Evolutionary conservation across 352 stramenopile genomes (phyloP), one percentile per base, ranked within the genome.

Genomic region (Pythium sp.): DNA sequence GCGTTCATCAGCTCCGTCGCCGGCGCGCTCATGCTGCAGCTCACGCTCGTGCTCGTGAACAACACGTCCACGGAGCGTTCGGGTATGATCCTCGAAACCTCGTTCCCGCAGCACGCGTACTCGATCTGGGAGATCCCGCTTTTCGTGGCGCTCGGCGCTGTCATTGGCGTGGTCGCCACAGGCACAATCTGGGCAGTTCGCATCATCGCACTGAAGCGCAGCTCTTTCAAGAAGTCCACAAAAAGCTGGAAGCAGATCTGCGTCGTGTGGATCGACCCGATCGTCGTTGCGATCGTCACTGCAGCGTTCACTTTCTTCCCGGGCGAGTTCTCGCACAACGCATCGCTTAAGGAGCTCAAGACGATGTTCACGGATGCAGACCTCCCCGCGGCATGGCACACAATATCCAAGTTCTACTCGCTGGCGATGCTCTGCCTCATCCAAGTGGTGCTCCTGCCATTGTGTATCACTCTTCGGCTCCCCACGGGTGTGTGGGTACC

Each of bases 401-500:
- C 32, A 0, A 56, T 91, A 28, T 94, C 86, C 72, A 89, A 88
- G 71, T 93, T 82, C 49, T 92, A 89, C 64, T 74, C 85, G 32
- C 75, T 93, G 9, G 59, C 74, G 2, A 58, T 82, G 46, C 57
- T 93, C 1, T 83, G 79, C 1, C 32, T 68, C 0, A 65, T 92
- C 11, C 88, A 91, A 65, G 71, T 84, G 26, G 66, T 92, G 15
- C 60, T 96, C 53, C 67, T 96, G 1, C 87, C 89, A 56, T 68
- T 96, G 32, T 94, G 85, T 55, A 94, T 95, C 62, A 94, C 86
- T 7, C 74, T 97, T 1, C 78, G 81, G 12, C 75, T 97, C 14
- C 89, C 90, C 8, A 93, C 86, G 4, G 89, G 90, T 32, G 87
- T 96, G 57, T 94, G 87, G 79, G 67, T 96, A 5, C 90, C 90